Conservation (phyloP, 2,329 filamentous ascomycete species). For the Epichloe sylvatica region DNA sequence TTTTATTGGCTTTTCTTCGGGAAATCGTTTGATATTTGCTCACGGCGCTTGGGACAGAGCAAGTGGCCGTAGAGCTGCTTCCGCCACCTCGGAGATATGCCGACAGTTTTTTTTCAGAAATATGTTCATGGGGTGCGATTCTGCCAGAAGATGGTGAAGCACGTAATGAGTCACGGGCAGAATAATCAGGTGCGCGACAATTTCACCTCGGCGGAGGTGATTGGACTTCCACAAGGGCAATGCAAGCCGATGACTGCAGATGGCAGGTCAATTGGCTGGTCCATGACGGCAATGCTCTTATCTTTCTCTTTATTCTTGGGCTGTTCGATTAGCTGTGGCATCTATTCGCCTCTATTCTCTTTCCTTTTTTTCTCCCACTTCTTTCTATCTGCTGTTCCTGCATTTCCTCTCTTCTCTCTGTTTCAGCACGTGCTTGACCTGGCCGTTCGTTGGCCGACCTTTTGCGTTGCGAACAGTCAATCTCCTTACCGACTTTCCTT, state of each 20-base stretch:
- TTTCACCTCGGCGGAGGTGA: conserved; percentile 13
- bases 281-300: conserved; percentile 27
- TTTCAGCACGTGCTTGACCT: neutral
- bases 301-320: neutral
- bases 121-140: conserved; percentile 12
- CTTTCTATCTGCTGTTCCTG: neutral
- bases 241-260: conserved; percentile 32
- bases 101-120: conserved; percentile 11
- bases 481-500: neutral
- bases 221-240: conserved; percentile 17
- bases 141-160: conserved; percentile 12
- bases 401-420: neutral
- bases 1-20: conserved; percentile 6
- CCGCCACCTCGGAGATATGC: conserved; percentile 6
- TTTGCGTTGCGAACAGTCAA: neutral
- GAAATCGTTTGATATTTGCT: conserved; percentile 16
- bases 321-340: neutral
- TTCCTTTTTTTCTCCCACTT: neutral
- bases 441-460: neutral
- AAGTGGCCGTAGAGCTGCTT: conserved; percentile 17
- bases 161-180: conserved; percentile 13
- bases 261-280: conserved; percentile 34
- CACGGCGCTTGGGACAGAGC: conserved; percentile 23
- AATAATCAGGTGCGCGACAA: conserved; percentile 12
- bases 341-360: neutral